Evolutionary conservation across 768 basidiomycete genomes (phyloP), one percentile per base, ranked within the genome.

Genomic region (Leccinellum rugosiceps): DNA sequence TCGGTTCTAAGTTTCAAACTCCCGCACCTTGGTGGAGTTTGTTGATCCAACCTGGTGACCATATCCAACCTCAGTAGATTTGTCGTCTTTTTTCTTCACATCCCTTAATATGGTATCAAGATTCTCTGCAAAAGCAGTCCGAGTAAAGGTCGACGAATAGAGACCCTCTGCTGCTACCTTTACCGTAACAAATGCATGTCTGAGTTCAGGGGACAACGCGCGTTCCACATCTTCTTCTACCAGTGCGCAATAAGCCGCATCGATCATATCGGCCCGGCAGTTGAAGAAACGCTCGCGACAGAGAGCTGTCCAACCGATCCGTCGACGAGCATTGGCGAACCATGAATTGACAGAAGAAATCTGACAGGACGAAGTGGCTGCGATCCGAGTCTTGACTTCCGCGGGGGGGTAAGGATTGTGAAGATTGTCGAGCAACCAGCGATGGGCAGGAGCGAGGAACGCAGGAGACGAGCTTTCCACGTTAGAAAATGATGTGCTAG

Each of bases 241-340:
- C 11, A 74, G 52, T 1, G 68, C 67, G 2, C 68, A 59, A 34
- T 57, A 64, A 5, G 75, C 74, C 2, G 71, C 65, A 2, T 70
- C 66, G 0, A 73, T 17, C 23, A 68, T 65, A 17, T 72, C 72
- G 1, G 62, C 58, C 10, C 68, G 59, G 14, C 68, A 64, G 9
- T 61, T 67, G 8, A 61, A 54, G 19, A 76, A 72, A 32, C 25
- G 28, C 3, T 66, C 61, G 1, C 70, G 71, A 4, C 78, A 75
- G 0, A 83, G 51, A 0, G 53, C 13, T 9, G 77, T 83, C 83
- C 83, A 85, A 0, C 83, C 83, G 0, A 83, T 83, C 0, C 81
- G 76, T 21, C 76, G 77, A 1, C 83, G 76, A 1, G 68, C 72
- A 8, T 77, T 76, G 19, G 74, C 59, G 31, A 84, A 84, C 83